phyloP scores from a whole-genome alignment of 495 filamentous ascomycete genomes.

The Hypoxylon lenormandii region DNA sequence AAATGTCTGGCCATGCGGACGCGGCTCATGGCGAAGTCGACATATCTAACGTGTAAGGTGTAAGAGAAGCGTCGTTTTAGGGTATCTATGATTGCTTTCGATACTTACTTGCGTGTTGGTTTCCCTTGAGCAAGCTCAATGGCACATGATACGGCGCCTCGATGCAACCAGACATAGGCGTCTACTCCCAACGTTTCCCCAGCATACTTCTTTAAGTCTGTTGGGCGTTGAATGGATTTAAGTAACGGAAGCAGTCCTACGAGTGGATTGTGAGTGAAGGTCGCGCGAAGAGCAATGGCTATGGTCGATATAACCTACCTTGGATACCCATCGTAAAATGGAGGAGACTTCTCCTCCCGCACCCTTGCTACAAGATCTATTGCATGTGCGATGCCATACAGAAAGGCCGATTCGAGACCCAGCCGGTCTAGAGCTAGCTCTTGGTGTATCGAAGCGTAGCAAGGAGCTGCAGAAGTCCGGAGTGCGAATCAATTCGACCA shows the following conservation, averaged over 20 bases:
- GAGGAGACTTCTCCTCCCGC: slow-evolving; percentile 43
- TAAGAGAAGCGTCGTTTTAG: slow-evolving; percentile 3
- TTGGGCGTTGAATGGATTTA: slow-evolving; percentile 93
- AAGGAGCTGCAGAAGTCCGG: neutral
- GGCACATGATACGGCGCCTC: slow-evolving; percentile 89
- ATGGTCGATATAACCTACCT: slow-evolving; percentile 59
- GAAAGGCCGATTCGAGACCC: neutral
- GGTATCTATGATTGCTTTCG: neutral
- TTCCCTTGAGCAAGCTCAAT: slow-evolving; percentile 89
- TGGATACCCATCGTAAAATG: slow-evolving; percentile 74
- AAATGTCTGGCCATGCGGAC: slow-evolving; percentile 93
- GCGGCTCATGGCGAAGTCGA: slow-evolving; percentile 90
- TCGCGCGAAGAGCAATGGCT: neutral
- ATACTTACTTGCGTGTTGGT: slow-evolving; percentile 82
- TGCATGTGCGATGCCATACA: slow-evolving; percentile 19
- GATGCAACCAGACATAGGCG: slow-evolving; percentile 98
- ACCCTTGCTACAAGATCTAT: slow-evolving; percentile 11
- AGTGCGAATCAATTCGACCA: neutral
- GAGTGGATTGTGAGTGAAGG: slow-evolving; percentile 35
- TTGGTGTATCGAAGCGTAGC: neutral
- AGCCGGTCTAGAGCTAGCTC: slow-evolving; percentile 1
- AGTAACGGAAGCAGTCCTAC: slow-evolving; percentile 85
- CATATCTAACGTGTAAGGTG: slow-evolving; percentile 68
- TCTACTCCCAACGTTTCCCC: slow-evolving; percentile 93
- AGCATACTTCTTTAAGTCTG: slow-evolving; percentile 84